Base-by-base conservation (phyloP, 2,329 filamentous ascomycete species). In the Rutstroemia sp. region DNA sequence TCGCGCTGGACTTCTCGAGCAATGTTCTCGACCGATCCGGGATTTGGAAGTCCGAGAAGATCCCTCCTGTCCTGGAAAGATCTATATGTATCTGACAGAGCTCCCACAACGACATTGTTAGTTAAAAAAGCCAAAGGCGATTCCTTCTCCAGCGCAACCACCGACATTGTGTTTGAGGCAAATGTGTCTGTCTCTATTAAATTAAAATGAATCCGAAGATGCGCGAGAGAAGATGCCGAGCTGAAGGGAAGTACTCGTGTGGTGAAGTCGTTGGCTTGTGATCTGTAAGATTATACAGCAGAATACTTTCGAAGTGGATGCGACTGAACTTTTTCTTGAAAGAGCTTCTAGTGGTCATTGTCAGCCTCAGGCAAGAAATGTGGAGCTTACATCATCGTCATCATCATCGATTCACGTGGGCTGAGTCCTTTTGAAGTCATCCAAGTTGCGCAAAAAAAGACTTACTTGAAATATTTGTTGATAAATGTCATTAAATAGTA, bases 1-100 rank as follows among this genome's bases (percentile, higher is more conserved):
- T 96, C 92, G 75, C 92, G 91, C 77, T 95, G 87, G 61, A 96
- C 91, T 78, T 99, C 94, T 72, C 88, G 86, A 65, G 88, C 83
- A 72, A 96, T 86, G 70, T 85, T 86, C 75, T 99, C 94, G 64
- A 96, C 86, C 52, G 88, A 92, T 67, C 94, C 94, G 42, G 94
- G 94, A 75, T 97, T 97, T 65, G 86, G 81, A 65, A 99, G 80
- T 61, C 92, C 92, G 63, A 99, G 82, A 74, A 88, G 87, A 66
- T 86, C 88, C 78, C 94, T 87, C 75, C 89, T 84, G 67, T 94
- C 88, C 61, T 86, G 87, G 72, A 97, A 95, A 54, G 85, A 82
- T 67, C 79, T 81, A 75, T 94, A 87, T 73, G 84, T 85, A 79
- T 95, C 88, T 73, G 83, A 81, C 65, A 95, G 70, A 63, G 82